Percentiles rank a stretch among this genome's conserved stretches.
Evolutionary conservation across 345 rosid genomes (phyloP).

Genomic region (Sonneratia alba): DNA sequence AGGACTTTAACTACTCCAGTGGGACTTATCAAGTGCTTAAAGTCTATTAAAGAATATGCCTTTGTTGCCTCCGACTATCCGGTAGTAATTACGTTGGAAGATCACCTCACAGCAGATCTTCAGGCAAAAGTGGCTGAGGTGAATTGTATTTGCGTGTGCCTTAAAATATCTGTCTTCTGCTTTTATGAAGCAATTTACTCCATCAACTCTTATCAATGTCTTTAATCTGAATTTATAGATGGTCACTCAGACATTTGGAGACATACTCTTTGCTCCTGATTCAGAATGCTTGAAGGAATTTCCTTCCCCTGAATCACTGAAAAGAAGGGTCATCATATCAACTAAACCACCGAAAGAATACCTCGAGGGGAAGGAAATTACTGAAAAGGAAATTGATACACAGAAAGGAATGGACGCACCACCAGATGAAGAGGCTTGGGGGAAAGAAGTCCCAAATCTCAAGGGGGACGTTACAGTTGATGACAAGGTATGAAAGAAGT

Average conservation of each 20-base stretch:
- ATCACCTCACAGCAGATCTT: conserved; percentile 81
- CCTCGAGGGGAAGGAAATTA: conserved; percentile 29
- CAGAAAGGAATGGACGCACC: conserved; percentile 28
- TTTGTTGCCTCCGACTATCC: conserved; percentile 77
- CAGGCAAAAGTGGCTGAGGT: conserved; percentile 91
- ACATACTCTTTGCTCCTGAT: conserved; percentile 64
- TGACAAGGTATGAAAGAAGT: conserved; percentile 30
- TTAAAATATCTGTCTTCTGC: background rate
- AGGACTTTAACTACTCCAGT: conserved; percentile 92
- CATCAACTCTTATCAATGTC: conserved; percentile 4
- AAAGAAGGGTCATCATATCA: conserved; percentile 65
- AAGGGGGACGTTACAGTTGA: conserved; percentile 12
- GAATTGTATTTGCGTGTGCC: conserved; percentile 3
- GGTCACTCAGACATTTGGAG: conserved; percentile 72
- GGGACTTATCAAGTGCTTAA: conserved; percentile 59
- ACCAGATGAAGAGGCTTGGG: conserved; percentile 63
- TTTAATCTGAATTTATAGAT: conserved; percentile 38
- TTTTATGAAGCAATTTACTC: background rate
- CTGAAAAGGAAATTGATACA: conserved; percentile 32
- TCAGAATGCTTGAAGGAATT: conserved; percentile 76
- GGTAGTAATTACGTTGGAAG: conserved; percentile 87
- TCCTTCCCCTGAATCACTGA: conserved; percentile 70
- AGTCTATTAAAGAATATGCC: conserved; percentile 62
- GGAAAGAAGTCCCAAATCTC: conserved; percentile 55
- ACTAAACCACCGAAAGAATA: conserved; percentile 94